These are phyloP conservation scores for Coemansia sp. DNA, from an alignment of 192 early-diverging fungal species.

Conservation along the genomic window DNA sequence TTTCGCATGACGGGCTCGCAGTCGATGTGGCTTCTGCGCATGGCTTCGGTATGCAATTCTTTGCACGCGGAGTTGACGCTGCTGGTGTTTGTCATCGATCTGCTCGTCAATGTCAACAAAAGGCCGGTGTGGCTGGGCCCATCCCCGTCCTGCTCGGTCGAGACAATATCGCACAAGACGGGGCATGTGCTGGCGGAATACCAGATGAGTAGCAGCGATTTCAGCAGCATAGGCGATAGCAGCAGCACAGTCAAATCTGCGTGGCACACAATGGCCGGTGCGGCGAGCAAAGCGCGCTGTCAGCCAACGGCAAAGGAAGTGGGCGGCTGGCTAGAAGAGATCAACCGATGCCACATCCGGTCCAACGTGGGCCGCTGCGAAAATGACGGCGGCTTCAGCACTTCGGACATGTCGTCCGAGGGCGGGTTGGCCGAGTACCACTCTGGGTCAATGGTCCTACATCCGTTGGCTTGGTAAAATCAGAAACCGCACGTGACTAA, in stretches of 20 bases:
- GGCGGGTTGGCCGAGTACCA: background rate
- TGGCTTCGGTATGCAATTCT: slow-evolving; percentile 16
- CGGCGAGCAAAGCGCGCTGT: background rate
- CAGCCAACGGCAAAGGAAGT: slow-evolving; percentile 3
- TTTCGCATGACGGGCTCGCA: slow-evolving; percentile 27
- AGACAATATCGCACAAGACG: background rate
- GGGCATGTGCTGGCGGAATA: background rate
- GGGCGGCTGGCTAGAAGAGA: slow-evolving; percentile 18
- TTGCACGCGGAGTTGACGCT: slow-evolving; percentile 17
- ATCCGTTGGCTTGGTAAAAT: background rate
- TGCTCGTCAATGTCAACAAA: slow-evolving; percentile 7
- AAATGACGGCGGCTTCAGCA: slow-evolving; percentile 10
- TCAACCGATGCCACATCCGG: slow-evolving; percentile 17
- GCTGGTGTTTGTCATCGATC: slow-evolving; percentile 19
- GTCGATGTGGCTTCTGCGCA: slow-evolving; percentile 14
- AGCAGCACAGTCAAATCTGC: slow-evolving; percentile 7
- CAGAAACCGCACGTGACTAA: background rate
- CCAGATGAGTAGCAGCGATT: slow-evolving; percentile 10
- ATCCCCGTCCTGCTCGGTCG: slow-evolving; percentile 1
- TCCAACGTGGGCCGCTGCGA: slow-evolving; percentile 16
- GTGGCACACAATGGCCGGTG: slow-evolving; percentile 1
- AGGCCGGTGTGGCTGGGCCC: slow-evolving; percentile 10
- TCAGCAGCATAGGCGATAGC: slow-evolving; percentile 21
- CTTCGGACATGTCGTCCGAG: slow-evolving; percentile 25
- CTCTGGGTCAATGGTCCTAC: slow-evolving; percentile 10